Conservation (phyloP, 148 eudicot species). For the Drosera capensis region DNA sequence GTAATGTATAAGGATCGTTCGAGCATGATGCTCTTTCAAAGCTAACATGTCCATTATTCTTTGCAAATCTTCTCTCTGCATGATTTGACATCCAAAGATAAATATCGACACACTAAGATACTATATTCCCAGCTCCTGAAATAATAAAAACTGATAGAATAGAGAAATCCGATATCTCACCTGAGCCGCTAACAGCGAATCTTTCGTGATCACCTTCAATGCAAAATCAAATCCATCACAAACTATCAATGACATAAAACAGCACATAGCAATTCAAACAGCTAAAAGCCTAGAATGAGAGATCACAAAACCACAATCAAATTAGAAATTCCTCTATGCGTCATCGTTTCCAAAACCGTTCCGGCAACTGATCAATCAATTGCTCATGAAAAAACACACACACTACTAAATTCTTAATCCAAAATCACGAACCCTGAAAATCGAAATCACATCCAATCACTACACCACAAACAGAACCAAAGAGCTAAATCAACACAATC, state of each 20-base stretch:
- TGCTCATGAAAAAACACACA: background rate
- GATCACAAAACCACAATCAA: background rate
- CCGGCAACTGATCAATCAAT: background rate
- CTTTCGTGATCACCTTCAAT: slow-evolving; percentile 46
- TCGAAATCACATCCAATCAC: no score
- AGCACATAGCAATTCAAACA: no score
- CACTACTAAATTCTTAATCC: no score
- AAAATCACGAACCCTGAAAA: no score
- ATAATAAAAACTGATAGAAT: background rate
- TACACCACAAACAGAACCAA: no score
- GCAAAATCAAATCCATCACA: background rate
- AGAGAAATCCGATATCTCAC: slow-evolving; percentile 10
- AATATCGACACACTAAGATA: no score
- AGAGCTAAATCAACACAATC: no score
- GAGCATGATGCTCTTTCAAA: slow-evolving; percentile 57
- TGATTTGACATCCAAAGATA: slow-evolving; percentile 2
- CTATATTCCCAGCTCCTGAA: background rate
- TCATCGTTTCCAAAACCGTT: background rate
- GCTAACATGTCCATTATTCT: slow-evolving; percentile 64
- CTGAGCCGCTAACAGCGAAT: slow-evolving; percentile 64
- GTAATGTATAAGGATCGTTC: slow-evolving; percentile 64
- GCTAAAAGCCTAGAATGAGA: no score
- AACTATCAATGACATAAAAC: no score
- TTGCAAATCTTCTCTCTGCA: slow-evolving; percentile 55
- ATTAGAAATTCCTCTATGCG: no score